Evolutionary conservation across 176 grass and related monocot genomes (phyloP).

Genomic region (Leersia perrieri): DNA sequence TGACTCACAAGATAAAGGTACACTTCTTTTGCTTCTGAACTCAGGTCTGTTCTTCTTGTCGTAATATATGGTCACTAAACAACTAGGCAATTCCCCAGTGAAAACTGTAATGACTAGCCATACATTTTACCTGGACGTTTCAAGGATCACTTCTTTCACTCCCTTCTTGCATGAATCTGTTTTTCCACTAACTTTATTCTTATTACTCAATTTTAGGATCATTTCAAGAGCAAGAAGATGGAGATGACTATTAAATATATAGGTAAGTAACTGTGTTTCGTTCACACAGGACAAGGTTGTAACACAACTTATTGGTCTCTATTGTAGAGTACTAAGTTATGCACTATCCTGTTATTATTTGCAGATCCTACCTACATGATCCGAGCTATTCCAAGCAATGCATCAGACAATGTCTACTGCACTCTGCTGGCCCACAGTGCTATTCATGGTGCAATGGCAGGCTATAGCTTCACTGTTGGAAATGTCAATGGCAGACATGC

Average conservation of each 20-base stretch:
- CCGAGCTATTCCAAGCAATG: constrained; percentile 91
- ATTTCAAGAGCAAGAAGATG: constrained; percentile 62
- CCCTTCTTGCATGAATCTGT: not conserved
- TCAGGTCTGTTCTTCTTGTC: not conserved
- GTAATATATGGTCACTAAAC: not conserved
- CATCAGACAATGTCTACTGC: constrained; percentile 96
- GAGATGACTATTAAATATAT: constrained; percentile 97
- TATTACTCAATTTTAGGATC: constrained; percentile 30
- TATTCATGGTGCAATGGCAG: constrained; percentile 94
- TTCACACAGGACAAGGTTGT: not conserved
- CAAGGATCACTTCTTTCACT: not conserved
- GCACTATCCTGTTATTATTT: constrained; percentile 26
- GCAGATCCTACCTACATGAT: constrained; percentile 99
- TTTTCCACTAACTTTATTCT: constrained; percentile 6
- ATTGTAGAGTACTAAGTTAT: not conserved
- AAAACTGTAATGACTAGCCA: not conserved
- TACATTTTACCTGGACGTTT: constrained; percentile 12
- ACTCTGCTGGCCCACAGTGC: constrained; percentile 87
- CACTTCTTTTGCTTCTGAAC: not conserved
- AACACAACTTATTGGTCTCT: not conserved
- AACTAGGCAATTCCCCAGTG: not conserved
- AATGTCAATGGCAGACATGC: constrained; percentile 84
- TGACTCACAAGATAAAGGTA: constrained; percentile 95
- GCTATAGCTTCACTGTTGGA: constrained; percentile 89
- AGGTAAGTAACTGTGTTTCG: constrained; percentile 39